phyloP scores from a whole-genome alignment of 2,329 filamentous ascomycete species.

The Fusarium denticulatum region DNA sequence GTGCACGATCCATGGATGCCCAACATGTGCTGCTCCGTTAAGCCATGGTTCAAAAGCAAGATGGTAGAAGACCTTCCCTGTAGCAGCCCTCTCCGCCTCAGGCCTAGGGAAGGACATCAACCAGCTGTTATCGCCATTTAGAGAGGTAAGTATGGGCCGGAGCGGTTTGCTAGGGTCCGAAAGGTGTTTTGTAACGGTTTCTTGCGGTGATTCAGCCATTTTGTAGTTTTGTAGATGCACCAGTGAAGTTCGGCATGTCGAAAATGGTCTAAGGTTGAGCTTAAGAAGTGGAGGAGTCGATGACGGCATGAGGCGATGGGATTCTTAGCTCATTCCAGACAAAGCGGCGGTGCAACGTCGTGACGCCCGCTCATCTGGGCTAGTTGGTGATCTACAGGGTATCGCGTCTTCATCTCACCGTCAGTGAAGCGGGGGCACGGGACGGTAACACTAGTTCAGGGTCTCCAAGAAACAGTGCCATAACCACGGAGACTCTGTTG shows the following conservation, averaged over 20 bases:
- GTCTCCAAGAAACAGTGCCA: neutral
- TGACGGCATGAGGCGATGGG: neutral
- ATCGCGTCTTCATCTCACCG: neutral
- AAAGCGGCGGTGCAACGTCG: neutral
- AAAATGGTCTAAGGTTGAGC: neutral
- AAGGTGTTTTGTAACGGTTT: neutral
- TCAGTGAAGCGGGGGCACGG: neutral
- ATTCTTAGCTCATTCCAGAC: neutral
- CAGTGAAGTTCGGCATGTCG: neutral
- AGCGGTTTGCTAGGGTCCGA: neutral
- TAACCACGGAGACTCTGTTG: no score
- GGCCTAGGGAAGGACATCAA: slow-evolving; percentile 48
- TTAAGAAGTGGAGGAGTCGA: neutral
- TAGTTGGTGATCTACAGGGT: neutral
- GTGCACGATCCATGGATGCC: slow-evolving; percentile 36
- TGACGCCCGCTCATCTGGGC: neutral
- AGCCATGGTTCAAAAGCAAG: slow-evolving; percentile 50
- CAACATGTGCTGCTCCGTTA: slow-evolving; percentile 34
- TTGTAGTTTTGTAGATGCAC: neutral
- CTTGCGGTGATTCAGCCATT: neutral
- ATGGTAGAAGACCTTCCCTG: slow-evolving; percentile 45
- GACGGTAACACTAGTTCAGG: neutral
- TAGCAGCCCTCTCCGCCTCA: slow-evolving; percentile 22
- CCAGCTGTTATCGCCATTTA: slow-evolving; percentile 51
- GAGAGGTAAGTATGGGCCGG: slow-evolving; percentile 44